These are phyloP conservation scores for Epichloe scottii DNA, from an alignment of 2,329 filamentous ascomycete genomes.

Conservation along the genomic window DNA sequence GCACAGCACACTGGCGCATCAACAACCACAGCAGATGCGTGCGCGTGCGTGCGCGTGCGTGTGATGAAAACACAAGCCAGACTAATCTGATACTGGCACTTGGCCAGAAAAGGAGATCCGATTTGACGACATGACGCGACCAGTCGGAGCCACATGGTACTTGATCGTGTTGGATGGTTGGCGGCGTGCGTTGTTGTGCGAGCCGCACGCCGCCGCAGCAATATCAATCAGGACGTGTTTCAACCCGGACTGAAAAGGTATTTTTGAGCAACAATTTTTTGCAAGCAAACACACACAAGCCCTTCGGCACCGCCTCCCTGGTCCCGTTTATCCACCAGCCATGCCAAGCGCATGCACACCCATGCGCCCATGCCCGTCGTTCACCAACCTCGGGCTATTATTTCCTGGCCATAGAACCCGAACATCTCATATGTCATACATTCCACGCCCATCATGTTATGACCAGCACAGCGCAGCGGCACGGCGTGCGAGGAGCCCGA, in stretches of 20 bases:
- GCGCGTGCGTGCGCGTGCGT: background rate
- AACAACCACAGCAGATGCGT: background rate
- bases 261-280: background rate
- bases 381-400: background rate
- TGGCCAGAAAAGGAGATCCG: conserved; percentile 1
- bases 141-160: background rate
- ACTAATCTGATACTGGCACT: background rate
- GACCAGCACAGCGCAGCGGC: background rate
- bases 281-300: background rate
- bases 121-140: conserved; percentile 2
- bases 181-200: background rate
- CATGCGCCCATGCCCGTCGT: background rate
- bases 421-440: background rate
- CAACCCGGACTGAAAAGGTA: background rate
- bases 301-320: too few relatives aligned
- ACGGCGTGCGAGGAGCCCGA: conserved; percentile 3
- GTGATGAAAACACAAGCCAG: background rate
- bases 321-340: background rate
- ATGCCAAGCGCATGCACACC: too few relatives aligned
- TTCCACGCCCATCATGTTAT: background rate
- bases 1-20: background rate
- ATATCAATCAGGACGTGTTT: background rate
- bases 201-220: background rate
- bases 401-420: background rate
- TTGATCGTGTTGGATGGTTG: background rate